Evolutionary conservation across 352 stramenopile species (phyloP), one percentile per base, ranked within the genome.

Genomic region (Globisporangium echinulatum): DNA sequence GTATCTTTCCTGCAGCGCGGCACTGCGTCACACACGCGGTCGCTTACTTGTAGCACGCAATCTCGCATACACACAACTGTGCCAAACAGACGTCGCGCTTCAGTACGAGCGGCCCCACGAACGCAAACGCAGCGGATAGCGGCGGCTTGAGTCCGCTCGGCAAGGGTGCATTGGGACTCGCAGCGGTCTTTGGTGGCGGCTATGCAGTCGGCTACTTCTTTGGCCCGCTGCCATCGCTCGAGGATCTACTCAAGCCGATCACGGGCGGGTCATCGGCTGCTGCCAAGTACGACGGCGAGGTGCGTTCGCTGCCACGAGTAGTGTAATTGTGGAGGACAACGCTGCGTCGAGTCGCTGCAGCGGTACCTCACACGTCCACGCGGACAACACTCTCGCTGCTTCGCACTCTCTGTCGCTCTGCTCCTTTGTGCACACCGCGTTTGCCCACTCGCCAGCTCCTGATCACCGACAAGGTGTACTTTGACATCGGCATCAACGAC

Each of bases 401-500:
- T 33, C 25, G 25, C 25, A n/a, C 53, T 3, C 46, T 42, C 11
- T 58, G n/a, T 48, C 43, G 47, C 37, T 51, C 48, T 33, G 56
- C 25, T 33, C 50, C 17, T 15, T 42, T 13, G 0, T 46, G n/a
- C n/a, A n/a, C 25, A 8, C 0, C 0, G 25, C 25, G 33, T 7
- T 61, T 49, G 15, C 25, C 25, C 4, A 25, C 7, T 39, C 14
- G 36, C 15, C 43, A 86, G 77, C 64, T 90, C 7, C 54, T 81
- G 42, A 72, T 91, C 46, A 88, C 76, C 36, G 79, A 91, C 62
- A 97, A 97, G 58, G 90, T 98, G 17, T 99, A 91, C 77, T 98
- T 99, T 65, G 96, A 99, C 69, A 88, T 99, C 46, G 84, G 90
- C 58, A 98, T 99, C 67, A 95, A 97, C 63, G 94, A 95, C 56